Base-by-base conservation (phyloP, 73 alveolate species). In the Paramecium biaurelia region DNA sequence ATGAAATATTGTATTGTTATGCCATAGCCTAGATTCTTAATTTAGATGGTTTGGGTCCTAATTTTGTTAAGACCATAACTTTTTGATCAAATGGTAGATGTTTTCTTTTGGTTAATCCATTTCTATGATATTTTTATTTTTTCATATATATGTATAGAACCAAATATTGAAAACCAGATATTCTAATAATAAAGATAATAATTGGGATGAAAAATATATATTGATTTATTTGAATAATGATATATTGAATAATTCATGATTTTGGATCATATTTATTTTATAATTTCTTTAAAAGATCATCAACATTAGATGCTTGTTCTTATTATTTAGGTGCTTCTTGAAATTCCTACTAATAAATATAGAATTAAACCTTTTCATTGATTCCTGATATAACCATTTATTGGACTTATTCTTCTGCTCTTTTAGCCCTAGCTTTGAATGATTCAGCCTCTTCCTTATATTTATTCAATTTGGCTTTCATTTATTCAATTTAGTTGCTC, bases 401-500 rank as follows among this genome's bases (percentile, higher is more conserved):
- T 45, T 79, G 18, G 5, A 79, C 76, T 79, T 79, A 18, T 14
- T 79, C 90, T 47, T 79, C 90, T 23, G 90, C 90, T 43, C 43
- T 79, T 18, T 79, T 41, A 7, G 90, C 90, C 47, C 90, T 79
- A 5, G 70, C 41, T 24, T 79, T 79, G 56, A 38, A 79, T 38
- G 14, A 20, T 79, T 42, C 90, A 12, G 56, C 90, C 5, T 79
- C 90, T 47, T 79, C 90, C 28, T 79, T 79, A 24, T 79, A 79
- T 47, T 79, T 79, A 79, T 79, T 79, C 49, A 79, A 12, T 47
- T 79, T 79, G 6, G n/a, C n/a, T 45, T 79, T 79, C 74, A 79
- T 43, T 5, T 34, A 74, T 74, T 74, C 87, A 4, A 34, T 74
- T 41, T 74, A 34, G 4, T 74, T 74, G 38, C 38, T 74, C 87